Base-by-base conservation (phyloP, 2,329 filamentous ascomycete genomes). In the Pyricularia sp. region DNA sequence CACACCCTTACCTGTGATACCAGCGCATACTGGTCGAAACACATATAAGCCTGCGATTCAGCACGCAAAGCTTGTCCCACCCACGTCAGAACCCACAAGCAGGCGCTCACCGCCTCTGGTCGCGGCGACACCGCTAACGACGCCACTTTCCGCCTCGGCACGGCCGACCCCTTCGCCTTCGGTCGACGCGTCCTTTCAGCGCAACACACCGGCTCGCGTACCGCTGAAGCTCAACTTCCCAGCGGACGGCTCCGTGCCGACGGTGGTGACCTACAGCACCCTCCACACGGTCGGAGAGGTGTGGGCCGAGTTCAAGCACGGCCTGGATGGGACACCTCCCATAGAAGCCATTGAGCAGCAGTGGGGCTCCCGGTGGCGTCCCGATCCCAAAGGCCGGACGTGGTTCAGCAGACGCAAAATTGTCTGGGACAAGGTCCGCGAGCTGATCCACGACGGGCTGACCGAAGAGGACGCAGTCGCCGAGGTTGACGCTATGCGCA, bases 381-480 rank as follows among this genome's bases (percentile, higher is more conserved):
- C 76, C 3, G 77, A 79, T 64, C 75, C 77, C 25, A 76, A 77
- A 33, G 76, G 78, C 14, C 72, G 77, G 28, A 77, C 76, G n/a
- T 79, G 78, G 77, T 79, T 79, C 69, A 78, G 76, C 50, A 74
- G 78, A 64, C 75, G 78, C 66, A 79, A 79, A 72, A 76, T 79
- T n/a, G 78, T 79, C 61, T 77, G 77, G 76, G 77, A 79, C 68
- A 79, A 79, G 71, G 77, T 79, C 59, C 78, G 77, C 69, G 77
- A 79, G 64, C 76, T 75, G 69, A 76, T 79, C 58, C 72, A 72
- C 31, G 77, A 79, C 64, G 77, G 77, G 4, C 74, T 79, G 71
- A 74, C 74, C 59, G 78, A 79, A 70, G 73, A 78, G 5, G 73
- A 74, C 17, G 77, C 78, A 4, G 77, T 79, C 14, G 72, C 70